Evolutionary conservation across 2,329 filamentous ascomycete genomes (phyloP).

Genomic region (Fusarium scirpi): DNA sequence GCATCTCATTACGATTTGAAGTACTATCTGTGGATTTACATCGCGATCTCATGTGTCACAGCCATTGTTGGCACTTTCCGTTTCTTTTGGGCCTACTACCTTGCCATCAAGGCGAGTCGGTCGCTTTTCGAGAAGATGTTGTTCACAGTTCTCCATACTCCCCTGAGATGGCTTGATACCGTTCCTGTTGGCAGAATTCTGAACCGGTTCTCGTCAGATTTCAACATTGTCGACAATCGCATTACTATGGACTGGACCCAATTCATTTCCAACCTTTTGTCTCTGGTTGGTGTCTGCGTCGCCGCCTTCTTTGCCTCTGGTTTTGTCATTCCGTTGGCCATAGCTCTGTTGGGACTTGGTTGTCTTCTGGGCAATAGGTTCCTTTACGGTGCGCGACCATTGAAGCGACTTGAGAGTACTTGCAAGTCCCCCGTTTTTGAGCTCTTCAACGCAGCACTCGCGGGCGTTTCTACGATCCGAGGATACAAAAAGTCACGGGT

Average conservation of each 20-base stretch:
- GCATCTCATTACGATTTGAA: conserved; percentile 56
- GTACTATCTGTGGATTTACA: conserved; percentile 79
- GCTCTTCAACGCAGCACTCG: conserved; percentile 78
- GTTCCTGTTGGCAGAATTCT: conserved; percentile 81
- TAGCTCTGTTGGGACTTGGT: conserved; percentile 68
- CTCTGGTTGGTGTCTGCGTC: conserved; percentile 73
- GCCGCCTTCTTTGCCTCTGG: conserved; percentile 77
- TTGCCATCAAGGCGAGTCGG: conserved; percentile 77
- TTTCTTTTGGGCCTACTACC: conserved; percentile 72
- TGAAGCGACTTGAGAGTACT: conserved; percentile 82
- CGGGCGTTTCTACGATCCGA: conserved; percentile 80
- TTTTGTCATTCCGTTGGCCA: conserved; percentile 71
- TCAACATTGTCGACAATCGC: conserved; percentile 77
- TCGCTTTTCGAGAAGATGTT: conserved; percentile 75
- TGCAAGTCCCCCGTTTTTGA: conserved; percentile 85
- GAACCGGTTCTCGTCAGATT: conserved; percentile 83
- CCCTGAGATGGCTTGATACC: conserved; percentile 84
- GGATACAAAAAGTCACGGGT: conserved; percentile 76
- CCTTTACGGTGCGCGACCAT: conserved; percentile 76
- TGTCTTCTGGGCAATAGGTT: conserved; percentile 71
- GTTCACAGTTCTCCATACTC: conserved; percentile 75
- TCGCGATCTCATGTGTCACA: conserved; percentile 72
- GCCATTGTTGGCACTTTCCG: conserved; percentile 71
- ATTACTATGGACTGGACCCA: conserved; percentile 73
- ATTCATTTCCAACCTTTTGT: conserved; percentile 69